phyloP scores from a whole-genome alignment of 331 rosid genomes.

The Prunus yedoensis region DNA sequence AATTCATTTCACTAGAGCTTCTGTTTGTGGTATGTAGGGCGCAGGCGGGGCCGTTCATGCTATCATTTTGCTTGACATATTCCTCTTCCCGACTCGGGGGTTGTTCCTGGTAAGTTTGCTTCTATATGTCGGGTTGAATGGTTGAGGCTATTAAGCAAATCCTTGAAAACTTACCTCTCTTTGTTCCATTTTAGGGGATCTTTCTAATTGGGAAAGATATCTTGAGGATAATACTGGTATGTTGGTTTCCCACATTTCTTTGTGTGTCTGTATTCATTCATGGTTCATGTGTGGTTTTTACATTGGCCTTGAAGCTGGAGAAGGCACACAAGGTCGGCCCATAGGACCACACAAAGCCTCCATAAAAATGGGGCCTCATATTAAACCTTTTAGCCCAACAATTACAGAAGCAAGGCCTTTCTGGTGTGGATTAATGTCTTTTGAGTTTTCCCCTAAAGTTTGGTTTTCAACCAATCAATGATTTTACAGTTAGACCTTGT shows the following conservation, averaged over 20 bases:
- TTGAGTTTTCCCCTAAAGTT: neutral
- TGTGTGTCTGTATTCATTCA: neutral
- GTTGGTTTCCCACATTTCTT: neutral
- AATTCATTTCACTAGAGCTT: slow-evolving; percentile 19
- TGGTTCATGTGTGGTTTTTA: neutral
- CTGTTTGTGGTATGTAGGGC: slow-evolving; percentile 55
- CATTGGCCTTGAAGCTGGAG: neutral
- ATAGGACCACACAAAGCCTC: too few relatives aligned
- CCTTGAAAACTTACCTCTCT: slow-evolving; percentile 31
- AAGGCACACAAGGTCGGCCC: too few relatives aligned
- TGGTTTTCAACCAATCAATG: neutral
- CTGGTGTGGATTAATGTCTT: too few relatives aligned
- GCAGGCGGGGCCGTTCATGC: slow-evolving; percentile 93
- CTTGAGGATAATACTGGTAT: slow-evolving; percentile 62
- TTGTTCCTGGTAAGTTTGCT: slow-evolving; percentile 60
- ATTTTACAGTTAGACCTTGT: neutral
- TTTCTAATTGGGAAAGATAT: slow-evolving; percentile 69
- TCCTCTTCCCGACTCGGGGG: slow-evolving; percentile 66
- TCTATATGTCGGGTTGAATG: slow-evolving; percentile 13
- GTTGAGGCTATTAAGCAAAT: slow-evolving; percentile 15
- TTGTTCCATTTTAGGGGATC: slow-evolving; percentile 60
- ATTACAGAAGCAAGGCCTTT: too few relatives aligned
- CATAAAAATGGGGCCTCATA: too few relatives aligned
- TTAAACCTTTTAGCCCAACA: too few relatives aligned
- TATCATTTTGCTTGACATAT: slow-evolving; percentile 71